Evolutionary conservation across 2,329 filamentous ascomycete genomes (phyloP).

Genomic region (Colletotrichum musae): DNA sequence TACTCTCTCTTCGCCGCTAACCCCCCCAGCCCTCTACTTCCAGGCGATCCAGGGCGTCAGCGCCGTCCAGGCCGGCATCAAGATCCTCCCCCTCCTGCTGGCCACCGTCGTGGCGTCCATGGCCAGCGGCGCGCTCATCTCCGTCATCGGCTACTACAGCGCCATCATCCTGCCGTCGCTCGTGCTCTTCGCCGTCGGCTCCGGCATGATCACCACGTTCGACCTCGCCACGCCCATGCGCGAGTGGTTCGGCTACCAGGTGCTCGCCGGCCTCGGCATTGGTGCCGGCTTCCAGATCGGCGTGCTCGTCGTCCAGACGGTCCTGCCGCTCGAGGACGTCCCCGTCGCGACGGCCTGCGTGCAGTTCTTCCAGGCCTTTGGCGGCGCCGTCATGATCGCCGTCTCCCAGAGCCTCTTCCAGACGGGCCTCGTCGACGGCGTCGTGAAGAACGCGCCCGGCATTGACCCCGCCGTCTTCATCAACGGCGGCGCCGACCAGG

Average conservation of each 20-base stretch:
- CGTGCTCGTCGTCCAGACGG: slow-evolving; percentile 66
- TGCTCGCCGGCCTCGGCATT: slow-evolving; percentile 68
- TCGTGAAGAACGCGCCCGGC: slow-evolving; percentile 60
- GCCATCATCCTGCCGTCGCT: slow-evolving; percentile 59
- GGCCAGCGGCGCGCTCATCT: slow-evolving; percentile 58
- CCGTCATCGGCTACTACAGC: slow-evolving; percentile 59
- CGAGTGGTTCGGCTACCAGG: slow-evolving; percentile 72
- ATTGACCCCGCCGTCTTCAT: slow-evolving; percentile 65
- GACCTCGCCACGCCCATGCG: slow-evolving; percentile 59
- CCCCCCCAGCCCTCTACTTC: slow-evolving; percentile 62
- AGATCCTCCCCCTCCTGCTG: slow-evolving; percentile 67
- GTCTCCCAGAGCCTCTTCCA: slow-evolving; percentile 78
- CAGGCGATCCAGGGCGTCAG: slow-evolving; percentile 67
- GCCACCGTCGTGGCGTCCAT: slow-evolving; percentile 65
- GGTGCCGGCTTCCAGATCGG: slow-evolving; percentile 64
- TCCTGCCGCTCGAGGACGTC: slow-evolving; percentile 62
- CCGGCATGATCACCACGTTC: slow-evolving; percentile 70
- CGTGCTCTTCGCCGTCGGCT: slow-evolving; percentile 60
- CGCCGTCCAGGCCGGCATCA: slow-evolving; percentile 69
- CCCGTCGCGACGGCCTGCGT: slow-evolving; percentile 66
- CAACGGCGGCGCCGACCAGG: slow-evolving; percentile 67
- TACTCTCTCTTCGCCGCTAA: slow-evolving; percentile 5
- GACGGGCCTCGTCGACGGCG: slow-evolving; percentile 70
- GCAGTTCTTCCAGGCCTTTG: slow-evolving; percentile 75
- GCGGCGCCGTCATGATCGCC: slow-evolving; percentile 75